phyloP scores from a whole-genome alignment of 2,329 filamentous ascomycete genomes.

The Ophiostoma fasciatum region DNA sequence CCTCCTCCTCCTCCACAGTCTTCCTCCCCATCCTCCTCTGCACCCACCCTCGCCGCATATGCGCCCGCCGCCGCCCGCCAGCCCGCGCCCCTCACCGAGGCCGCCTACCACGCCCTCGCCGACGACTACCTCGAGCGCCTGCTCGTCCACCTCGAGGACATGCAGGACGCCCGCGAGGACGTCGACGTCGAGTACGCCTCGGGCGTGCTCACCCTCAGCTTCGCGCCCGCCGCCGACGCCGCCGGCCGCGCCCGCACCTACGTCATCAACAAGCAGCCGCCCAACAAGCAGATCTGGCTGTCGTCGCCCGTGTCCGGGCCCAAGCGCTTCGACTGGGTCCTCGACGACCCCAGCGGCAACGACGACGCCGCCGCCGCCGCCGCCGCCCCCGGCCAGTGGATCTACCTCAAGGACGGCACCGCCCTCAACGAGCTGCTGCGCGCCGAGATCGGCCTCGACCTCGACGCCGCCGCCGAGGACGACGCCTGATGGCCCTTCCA shows the following conservation, averaged over 20 bases:
- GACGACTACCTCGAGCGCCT: constrained; percentile 56
- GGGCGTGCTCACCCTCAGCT: constrained; percentile 11
- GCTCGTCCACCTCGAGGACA: constrained; percentile 48
- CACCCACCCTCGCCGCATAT: constrained; percentile 20
- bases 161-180: constrained; percentile 58
- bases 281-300: constrained; percentile 96
- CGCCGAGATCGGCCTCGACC: constrained; percentile 58
- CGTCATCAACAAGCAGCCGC: constrained; percentile 96
- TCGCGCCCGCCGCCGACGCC: background rate
- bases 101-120: constrained; percentile 62
- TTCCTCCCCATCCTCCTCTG: background rate
- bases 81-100: constrained; percentile 37
- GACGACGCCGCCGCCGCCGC: constrained; percentile 56
- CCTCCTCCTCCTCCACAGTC: background rate
- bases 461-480: constrained; percentile 18
- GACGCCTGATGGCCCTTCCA: too few species aligned
- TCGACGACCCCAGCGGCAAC: constrained; percentile 21
- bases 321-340: constrained; percentile 85
- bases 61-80: constrained; percentile 12
- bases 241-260: constrained; percentile 57
- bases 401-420: constrained; percentile 74
- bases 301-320: constrained; percentile 82
- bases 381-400: constrained; percentile 58
- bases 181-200: constrained; percentile 73
- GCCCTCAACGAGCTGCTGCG: constrained; percentile 58